Evolutionary conservation across 176 grass and related monocot species (phyloP), one percentile per base, ranked within the genome.

Genomic region (Oryza punctata): DNA sequence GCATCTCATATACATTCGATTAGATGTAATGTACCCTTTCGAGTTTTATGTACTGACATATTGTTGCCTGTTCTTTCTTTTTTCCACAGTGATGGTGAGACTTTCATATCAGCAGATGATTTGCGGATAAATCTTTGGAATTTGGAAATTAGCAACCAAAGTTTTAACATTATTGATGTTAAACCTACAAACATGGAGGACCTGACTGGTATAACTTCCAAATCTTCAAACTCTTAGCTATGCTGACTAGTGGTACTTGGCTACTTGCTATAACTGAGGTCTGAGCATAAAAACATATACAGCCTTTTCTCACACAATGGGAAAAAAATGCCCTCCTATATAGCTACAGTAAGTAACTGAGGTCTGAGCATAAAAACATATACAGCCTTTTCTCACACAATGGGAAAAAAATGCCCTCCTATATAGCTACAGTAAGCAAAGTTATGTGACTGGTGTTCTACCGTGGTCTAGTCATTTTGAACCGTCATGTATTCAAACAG

Each of bases 71-170:
- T 83, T 49, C 69, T 29, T 69, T 78, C 47, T 41, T 63, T 73
- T 81, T 65, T 78, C 59, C 5, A 45, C 87, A 93, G 91, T 25
- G 91, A 97, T 72, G 89, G 84, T 24, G 94, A 97, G 63, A 97
- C 94, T 70, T 97, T 94, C 87, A 92, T 97, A 89, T 97, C 94
- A 73, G 91, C 94, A 69, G 94, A 97, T 61, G 91, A 97, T 86
- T 94, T 97, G 76, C 89, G 94, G 29, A 90, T 97, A 88, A 97
- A 97, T 85, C 94, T 97, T 77, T 94, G 91, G 91, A 97, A 94
- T 87, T 69, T 94, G 79, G 89, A 97, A 97, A 90, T 94, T 29
- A 97, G 87, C 85, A 94, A 90, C 43, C 94, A 94, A 71, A 97
- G 94, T 84, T 97, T 94, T 75, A 97, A 94, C 83, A 97, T 97